A percentile compares a stretch with the other conserved stretches of the same genome.
phyloP scores from a whole-genome alignment of 805 yeast genomes.

The Metschnikowia colocasiae region DNA sequence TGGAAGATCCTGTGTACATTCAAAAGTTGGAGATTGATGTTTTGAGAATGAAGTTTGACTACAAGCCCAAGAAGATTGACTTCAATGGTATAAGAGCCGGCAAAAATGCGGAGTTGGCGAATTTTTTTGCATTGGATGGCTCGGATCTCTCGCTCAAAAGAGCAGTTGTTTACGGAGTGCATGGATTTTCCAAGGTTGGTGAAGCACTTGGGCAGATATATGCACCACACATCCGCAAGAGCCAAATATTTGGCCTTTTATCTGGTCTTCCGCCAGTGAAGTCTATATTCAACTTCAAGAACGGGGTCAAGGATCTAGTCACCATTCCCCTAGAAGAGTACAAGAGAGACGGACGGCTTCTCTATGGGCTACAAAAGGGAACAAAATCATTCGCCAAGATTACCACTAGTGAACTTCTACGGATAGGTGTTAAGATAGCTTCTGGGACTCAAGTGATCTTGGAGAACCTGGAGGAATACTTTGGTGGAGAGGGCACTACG shows the following conservation, averaged over 20 bases:
- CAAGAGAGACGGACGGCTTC: conserved; percentile 63
- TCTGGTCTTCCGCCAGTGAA: conserved; percentile 82
- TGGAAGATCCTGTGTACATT: conserved; percentile 63
- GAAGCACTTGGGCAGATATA: conserved; percentile 61
- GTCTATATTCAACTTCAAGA: conserved; percentile 71
- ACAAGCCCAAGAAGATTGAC: conserved; percentile 87
- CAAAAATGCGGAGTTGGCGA: conserved; percentile 79
- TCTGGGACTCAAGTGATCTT: conserved; percentile 82
- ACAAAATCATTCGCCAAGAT: conserved; percentile 68
- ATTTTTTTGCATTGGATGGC: conserved; percentile 84
- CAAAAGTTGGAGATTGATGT: conserved; percentile 64
- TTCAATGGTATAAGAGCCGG: conserved; percentile 84
- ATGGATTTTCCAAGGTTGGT: conserved; percentile 66
- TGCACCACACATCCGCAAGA: conserved; percentile 83
- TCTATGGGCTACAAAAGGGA: conserved; percentile 72
- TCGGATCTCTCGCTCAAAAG: conserved; percentile 65
- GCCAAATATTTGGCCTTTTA: conserved; percentile 75
- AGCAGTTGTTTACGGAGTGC: conserved; percentile 66
- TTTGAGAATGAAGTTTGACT: conserved; percentile 68
- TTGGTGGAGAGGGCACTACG: conserved; percentile 70
- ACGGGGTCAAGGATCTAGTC: conserved; percentile 71
- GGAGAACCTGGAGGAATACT: conserved; percentile 72
- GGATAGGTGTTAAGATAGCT: conserved; percentile 79
- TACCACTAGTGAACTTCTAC: conserved; percentile 75
- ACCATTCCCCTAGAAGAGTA: conserved; percentile 74